A percentile compares a stretch with the other conserved stretches of the same genome.
Conservation (phyloP, 768 basidiomycete genomes). For the Xerocomellus dryophilus region DNA sequence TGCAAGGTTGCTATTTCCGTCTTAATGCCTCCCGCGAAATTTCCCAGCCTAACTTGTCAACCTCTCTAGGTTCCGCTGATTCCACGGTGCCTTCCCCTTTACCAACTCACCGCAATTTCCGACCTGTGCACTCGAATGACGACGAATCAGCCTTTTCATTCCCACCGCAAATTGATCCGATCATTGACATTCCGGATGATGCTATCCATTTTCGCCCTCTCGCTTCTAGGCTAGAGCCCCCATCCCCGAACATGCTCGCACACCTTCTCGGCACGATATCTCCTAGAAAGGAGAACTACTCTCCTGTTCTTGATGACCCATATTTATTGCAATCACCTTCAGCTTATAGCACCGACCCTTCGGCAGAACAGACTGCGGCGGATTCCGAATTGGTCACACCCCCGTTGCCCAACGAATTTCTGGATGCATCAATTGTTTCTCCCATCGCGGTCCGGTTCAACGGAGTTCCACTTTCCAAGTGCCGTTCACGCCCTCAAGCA, state of each 20-base stretch:
- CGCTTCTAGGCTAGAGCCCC: constrained; percentile 17
- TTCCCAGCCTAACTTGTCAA: constrained; percentile 2
- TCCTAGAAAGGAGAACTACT: constrained; percentile 19
- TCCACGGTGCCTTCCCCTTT: constrained; percentile 61
- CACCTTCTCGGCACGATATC: constrained; percentile 29
- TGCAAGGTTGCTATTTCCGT: constrained; percentile 52
- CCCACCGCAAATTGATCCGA: constrained; percentile 6
- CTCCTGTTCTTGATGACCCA: constrained; percentile 11
- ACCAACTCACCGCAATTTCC: constrained; percentile 30
- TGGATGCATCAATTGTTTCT: constrained; percentile 14
- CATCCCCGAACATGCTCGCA: constrained; percentile 25
- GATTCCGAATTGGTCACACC: constrained; percentile 29
- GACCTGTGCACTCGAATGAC: constrained; percentile 4
- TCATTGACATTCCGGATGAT: constrained; percentile 15
- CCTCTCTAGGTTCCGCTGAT: constrained; percentile 59
- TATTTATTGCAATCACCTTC: constrained; percentile 6
- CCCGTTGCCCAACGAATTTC: constrained; percentile 7
- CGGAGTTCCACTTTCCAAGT: constrained; percentile 6
- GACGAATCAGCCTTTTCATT: constrained; percentile 1
- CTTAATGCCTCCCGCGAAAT: constrained; percentile 11
- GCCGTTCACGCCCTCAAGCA: constrained; percentile 2
- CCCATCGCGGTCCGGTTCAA: constrained; percentile 14
- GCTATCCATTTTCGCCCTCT: constrained; percentile 17
- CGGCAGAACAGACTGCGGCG: constrained; percentile 13
- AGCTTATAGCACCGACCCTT: constrained; percentile 4